Percentiles rank a stretch among this genome's conserved stretches.
phyloP scores from a whole-genome alignment of 2,329 filamentous ascomycete species.

The Phyllosticta capitalensis region DNA sequence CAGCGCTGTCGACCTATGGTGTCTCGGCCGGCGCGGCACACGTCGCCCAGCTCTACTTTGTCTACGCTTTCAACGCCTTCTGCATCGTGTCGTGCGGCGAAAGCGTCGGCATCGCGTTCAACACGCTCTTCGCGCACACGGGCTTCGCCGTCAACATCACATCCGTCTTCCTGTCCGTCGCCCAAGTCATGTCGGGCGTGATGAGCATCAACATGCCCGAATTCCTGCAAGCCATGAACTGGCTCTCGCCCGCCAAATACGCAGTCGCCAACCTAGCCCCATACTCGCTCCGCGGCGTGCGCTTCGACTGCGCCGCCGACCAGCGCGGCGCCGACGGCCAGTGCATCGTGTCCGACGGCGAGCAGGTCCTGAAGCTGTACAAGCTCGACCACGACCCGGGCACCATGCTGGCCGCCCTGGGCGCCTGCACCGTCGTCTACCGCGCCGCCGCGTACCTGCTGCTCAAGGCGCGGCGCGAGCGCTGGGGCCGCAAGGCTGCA shows the following conservation, averaged over 20 bases:
- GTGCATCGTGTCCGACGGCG: slow-evolving; percentile 57
- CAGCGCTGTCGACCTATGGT: slow-evolving; percentile 42
- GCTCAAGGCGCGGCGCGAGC: slow-evolving; percentile 45
- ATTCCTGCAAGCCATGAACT: slow-evolving; percentile 59
- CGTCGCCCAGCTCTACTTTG: slow-evolving; percentile 56
- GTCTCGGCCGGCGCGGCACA: slow-evolving; percentile 48
- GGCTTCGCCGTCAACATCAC: slow-evolving; percentile 70
- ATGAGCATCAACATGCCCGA: slow-evolving; percentile 60
- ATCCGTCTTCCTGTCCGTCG: slow-evolving; percentile 58
- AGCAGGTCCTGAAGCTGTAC: slow-evolving; percentile 59
- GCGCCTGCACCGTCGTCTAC: slow-evolving; percentile 55
- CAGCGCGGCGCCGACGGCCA: slow-evolving; percentile 51
- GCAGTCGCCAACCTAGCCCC: slow-evolving; percentile 56
- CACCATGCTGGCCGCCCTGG: slow-evolving; percentile 54
- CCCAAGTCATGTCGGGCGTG: slow-evolving; percentile 61
- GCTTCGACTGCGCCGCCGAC: slow-evolving; percentile 53
- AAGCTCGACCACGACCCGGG: slow-evolving; percentile 52
- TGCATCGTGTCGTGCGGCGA: slow-evolving; percentile 67
- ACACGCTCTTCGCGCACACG: slow-evolving; percentile 63
- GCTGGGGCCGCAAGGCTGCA: slow-evolving; percentile 32
- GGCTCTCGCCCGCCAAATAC: slow-evolving; percentile 64
- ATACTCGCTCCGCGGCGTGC: slow-evolving; percentile 51
- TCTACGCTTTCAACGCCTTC: slow-evolving; percentile 59
- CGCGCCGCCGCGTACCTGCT: slow-evolving; percentile 53
- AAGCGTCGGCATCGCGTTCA: slow-evolving; percentile 70